A percentile compares a stretch with the other conserved stretches of the same genome.
These are phyloP conservation scores for Eucalyptus guilfoylei DNA, from an alignment of 345 rosid genomes.

Conservation along the genomic window DNA sequence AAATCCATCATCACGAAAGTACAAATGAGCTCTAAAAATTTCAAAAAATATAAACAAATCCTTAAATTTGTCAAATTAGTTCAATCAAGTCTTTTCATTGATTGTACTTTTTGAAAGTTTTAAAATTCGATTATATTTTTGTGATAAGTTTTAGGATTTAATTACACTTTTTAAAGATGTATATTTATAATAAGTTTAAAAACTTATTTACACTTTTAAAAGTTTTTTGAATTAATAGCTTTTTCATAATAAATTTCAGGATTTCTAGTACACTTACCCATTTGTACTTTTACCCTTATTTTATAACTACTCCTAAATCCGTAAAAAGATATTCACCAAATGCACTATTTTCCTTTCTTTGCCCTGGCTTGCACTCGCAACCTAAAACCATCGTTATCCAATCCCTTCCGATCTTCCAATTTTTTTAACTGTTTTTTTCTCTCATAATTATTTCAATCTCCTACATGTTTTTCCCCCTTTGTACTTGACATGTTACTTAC, in stretches of 20 bases:
- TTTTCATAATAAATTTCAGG: no score
- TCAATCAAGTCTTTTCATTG: rapidly evolving
- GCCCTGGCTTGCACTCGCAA: not conserved
- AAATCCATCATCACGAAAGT: no score
- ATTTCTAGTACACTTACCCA: no score
- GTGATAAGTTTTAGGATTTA: rapidly evolving
- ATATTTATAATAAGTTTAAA: no score
- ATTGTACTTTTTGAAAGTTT: no score
- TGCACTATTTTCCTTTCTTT: not conserved
- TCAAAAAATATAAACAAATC: no score
- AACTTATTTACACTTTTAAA: no score
- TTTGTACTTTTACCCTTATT: not conserved
- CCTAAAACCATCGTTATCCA: not conserved
- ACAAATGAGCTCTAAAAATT: no score
- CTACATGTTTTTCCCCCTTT: not conserved
- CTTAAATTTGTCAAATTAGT: no score
- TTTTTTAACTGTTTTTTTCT: no score
- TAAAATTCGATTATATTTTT: no score
- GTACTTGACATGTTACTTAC: not conserved
- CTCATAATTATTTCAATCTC: not conserved
- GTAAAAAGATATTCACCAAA: not conserved
- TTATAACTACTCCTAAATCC: not conserved
- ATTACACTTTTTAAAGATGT: rapidly evolving
- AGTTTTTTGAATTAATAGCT: no score
- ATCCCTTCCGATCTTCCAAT: not conserved